Base-by-base conservation (phyloP, 2,329 filamentous ascomycete genomes). In the Trichoderma simmonsii region DNA sequence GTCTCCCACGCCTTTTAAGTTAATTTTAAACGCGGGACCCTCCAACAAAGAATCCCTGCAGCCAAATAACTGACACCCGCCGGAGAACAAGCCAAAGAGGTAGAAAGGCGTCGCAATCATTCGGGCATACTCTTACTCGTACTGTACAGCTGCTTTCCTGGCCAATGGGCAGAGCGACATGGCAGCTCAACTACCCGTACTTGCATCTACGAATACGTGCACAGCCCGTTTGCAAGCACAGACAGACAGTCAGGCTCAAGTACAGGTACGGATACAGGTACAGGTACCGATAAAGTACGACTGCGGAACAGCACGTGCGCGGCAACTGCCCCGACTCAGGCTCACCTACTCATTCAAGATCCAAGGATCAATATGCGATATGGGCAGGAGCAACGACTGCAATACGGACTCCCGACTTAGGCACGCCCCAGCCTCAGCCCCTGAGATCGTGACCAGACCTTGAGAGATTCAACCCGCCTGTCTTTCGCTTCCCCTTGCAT, bases 1-100 rank as follows among this genome's bases (percentile, higher is more conserved):
- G 39, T 21, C 56, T 68, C 24, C 61, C 36, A 48, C 39, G 61
- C 15, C 61, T 48, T 30, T 34, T 69, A 48, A 69, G 36, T 59
- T 69, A 69, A 61, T 51, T 61, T 60, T 61, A 51, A 69, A 34
- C 54, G 65, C 56, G 26, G 30, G 21, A 32, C 64, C 32, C 36
- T 60, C 56, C 36, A 61, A 21, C 66, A 48, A 69, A 69, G 63
- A 48, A 36, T 36, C 66, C 57, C 66, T 59, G 51, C 64, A 2
- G n/a, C 24, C 1, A 28, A 32, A 32, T 28, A 6, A 34, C 34
- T 15, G 21, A 34, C 21, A 28, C 8, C 48, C 9, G 18, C 39
- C n/a, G 18, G 57, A 12, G 18, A 43, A 34, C 28, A 43, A 28
- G 34, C 54, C 56, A 39, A 36, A 62, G 32, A 15, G 4, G 32